These are phyloP conservation scores for Filobasidium uniguttulatum DNA, from an alignment of 1,284 basidiomycete genomes.

Conservation along the genomic window DNA sequence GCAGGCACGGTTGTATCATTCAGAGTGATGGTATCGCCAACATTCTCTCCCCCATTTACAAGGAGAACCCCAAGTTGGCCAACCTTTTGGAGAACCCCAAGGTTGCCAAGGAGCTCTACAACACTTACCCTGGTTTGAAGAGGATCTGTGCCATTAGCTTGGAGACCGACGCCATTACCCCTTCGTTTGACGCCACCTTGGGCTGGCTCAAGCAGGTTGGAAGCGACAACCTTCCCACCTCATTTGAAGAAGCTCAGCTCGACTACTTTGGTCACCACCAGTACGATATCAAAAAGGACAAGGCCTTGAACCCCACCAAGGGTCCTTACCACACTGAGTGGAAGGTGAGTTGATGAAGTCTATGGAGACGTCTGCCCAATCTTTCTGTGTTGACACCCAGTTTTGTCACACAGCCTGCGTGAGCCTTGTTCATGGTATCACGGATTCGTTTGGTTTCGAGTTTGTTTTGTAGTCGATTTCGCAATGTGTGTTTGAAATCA, in stretches of 20 bases:
- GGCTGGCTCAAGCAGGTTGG: constrained; percentile 28
- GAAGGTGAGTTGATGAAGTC: constrained; percentile 4
- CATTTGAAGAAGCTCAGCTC: constrained; percentile 25
- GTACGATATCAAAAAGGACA: constrained; percentile 23
- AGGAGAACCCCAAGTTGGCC: constrained; percentile 18
- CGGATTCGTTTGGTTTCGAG: too few species aligned
- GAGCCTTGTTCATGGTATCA: too few species aligned
- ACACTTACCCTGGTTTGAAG: constrained; percentile 23
- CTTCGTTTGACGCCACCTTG: constrained; percentile 24
- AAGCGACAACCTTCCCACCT: constrained; percentile 24
- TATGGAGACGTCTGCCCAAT: too few species aligned
- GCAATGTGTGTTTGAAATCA: too few species aligned
- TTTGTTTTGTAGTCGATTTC: too few species aligned
- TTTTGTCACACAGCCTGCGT: too few species aligned
- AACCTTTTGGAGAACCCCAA: constrained; percentile 25
- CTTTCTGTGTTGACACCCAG: too few species aligned
- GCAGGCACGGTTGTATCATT: constrained; percentile 31
- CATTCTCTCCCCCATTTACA: constrained; percentile 23
- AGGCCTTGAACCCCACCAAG: constrained; percentile 21
- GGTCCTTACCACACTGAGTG: constrained; percentile 25
- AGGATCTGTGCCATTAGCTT: constrained; percentile 20
- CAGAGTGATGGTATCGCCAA: constrained; percentile 25
- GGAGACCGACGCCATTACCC: constrained; percentile 26
- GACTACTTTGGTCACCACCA: constrained; percentile 28
- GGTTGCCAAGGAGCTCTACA: constrained; percentile 22